A percentile compares a stretch with the other conserved stretches of the same genome.
Conservation (phyloP, 2,329 filamentous ascomycete genomes). For the Aureobasidium subglaciale region DNA sequence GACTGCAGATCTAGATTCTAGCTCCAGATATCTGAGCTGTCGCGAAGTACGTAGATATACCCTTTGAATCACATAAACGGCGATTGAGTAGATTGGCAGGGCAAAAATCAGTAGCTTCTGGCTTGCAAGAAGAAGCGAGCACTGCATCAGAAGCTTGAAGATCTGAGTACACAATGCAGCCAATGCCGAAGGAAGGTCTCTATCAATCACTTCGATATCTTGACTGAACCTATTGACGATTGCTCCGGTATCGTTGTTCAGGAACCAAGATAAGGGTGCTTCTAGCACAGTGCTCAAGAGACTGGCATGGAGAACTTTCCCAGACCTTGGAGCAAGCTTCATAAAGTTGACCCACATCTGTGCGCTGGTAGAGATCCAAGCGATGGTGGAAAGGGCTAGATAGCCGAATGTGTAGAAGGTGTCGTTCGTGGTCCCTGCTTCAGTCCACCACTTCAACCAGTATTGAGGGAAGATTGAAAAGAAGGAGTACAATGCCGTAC, state of each 20-base stretch:
- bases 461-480: slow-evolving; percentile 27
- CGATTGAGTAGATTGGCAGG: slow-evolving; percentile 29
- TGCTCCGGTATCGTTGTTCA: slow-evolving; percentile 35
- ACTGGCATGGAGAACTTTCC: slow-evolving; percentile 39
- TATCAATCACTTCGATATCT: slow-evolving; percentile 41
- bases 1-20: slow-evolving; percentile 45
- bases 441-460: slow-evolving; percentile 45
- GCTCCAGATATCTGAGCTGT: slow-evolving; percentile 46
- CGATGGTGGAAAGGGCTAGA: slow-evolving; percentile 3
- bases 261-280: slow-evolving; percentile 32
- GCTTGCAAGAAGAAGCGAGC: slow-evolving; percentile 26
- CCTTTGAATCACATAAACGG: slow-evolving; percentile 29
- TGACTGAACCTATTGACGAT: slow-evolving; percentile 40
- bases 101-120: slow-evolving; percentile 12
- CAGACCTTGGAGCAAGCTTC: slow-evolving; percentile 46
- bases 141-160: slow-evolving; percentile 5
- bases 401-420: slow-evolving; percentile 24
- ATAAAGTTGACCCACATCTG: slow-evolving; percentile 42
- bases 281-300: background rate
- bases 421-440: slow-evolving; percentile 33
- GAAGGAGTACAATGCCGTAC: slow-evolving; percentile 20
- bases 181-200: slow-evolving; percentile 27
- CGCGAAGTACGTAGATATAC: slow-evolving; percentile 43
- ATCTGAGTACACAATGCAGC: background rate
- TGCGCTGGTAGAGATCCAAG: slow-evolving; percentile 24